Percentiles rank a stretch among this genome's conserved stretches.
Conservation (phyloP, 2,329 filamentous ascomycete genomes). For the Furcasterigmium sp. region DNA sequence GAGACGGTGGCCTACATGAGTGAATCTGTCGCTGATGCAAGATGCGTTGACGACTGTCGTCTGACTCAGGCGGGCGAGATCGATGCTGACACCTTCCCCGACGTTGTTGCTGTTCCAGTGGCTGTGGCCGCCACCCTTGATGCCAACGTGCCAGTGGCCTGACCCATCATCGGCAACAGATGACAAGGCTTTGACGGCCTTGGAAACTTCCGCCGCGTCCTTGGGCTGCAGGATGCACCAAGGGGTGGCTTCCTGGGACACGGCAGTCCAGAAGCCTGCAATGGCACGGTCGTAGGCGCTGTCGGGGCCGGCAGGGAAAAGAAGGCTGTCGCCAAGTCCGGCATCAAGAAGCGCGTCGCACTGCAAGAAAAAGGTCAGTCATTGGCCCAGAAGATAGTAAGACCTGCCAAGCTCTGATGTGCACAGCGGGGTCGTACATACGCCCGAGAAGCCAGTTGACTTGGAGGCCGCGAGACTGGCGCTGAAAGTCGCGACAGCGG, state of each 20-base stretch:
- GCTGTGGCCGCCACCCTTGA: conserved; percentile 38
- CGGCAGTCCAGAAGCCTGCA: conserved; percentile 15
- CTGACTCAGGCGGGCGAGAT: conserved; percentile 24
- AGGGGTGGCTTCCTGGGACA: conserved; percentile 14
- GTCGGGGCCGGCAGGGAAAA: conserved; percentile 4
- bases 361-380: background rate
- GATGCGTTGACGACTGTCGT: conserved; percentile 13
- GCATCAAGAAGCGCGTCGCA: conserved; percentile 10
- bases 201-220: conserved; percentile 16
- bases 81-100: conserved; percentile 31
- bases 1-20: too few relatives aligned
- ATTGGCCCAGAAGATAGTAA: background rate
- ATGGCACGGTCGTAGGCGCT: conserved; percentile 1
- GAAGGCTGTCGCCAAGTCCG: conserved; percentile 5
- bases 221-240: conserved; percentile 20
- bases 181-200: conserved; percentile 10
- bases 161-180: conserved; percentile 9
- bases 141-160: conserved; percentile 20
- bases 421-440: background rate
- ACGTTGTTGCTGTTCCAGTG: conserved; percentile 36
- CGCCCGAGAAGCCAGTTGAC: conserved; percentile 2
- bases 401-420: too few relatives aligned
- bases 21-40: conserved; percentile 2
- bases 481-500: background rate
- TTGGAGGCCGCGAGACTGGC: background rate